Evolutionary conservation across 2,329 filamentous ascomycete species (phyloP), one percentile per base, ranked within the genome.

Genomic region (Ophiostoma sp.): DNA sequence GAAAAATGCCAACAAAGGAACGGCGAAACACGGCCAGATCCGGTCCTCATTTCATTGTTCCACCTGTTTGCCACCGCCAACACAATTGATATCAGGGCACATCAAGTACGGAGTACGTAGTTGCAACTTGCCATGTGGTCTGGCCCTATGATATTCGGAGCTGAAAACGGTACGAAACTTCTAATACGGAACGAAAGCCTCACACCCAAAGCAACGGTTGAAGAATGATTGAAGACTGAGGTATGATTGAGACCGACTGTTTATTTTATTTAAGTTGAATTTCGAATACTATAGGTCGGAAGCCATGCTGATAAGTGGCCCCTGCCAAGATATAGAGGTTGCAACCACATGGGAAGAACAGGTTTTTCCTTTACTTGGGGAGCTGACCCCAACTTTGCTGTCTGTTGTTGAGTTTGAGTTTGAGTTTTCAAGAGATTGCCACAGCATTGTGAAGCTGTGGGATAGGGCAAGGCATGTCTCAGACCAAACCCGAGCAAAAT

Each of bases 391-490:
- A 27, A 55, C 49, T 55, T 55, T 27, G 18, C n/a, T 55, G 49
- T n/a, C 49, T 27, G 18, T 55, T 55, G 14, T 12, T 47, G 44
- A 14, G 4, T 47, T 47, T 47, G 44, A 14, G 4, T 47, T 47
- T 47, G 45, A 16, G 14, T 14, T 14, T 6, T n/a, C 14, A 14
- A 49, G 47, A 6, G 47, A 49, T 16, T 49, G 47, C 47, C 47
- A n/a, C 42, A 7, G 47, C 27, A 27, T 27, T 49, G 16, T 49
- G 47, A 49, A 4, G 18, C 47, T 55, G n/a, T 47, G 49, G 18
- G 49, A 27, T 55, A 55, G 49, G 47, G 18, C 49, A 55, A 27
- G 45, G 47, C 47, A 18, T 55, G 49, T 55, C 49, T 55, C n/a
- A 27, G 49, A 55, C n/a, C n/a, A n/a, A 27, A 11, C 49, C 49